Evolutionary conservation across 805 yeast genomes (phyloP), one percentile per base, ranked within the genome.

Genomic region (Barnettozyma sucrosica): DNA sequence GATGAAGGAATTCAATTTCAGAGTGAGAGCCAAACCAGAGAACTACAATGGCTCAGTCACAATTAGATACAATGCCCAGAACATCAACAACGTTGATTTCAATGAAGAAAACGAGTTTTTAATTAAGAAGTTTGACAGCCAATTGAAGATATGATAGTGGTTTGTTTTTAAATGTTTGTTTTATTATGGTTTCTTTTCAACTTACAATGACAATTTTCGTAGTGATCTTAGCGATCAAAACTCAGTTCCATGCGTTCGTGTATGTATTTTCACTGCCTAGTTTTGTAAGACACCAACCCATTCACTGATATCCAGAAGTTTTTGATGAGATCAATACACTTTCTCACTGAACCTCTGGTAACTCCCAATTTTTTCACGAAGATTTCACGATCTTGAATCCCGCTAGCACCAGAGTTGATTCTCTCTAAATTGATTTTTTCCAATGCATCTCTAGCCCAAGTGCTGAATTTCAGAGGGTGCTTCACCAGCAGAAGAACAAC

Each of bases 1-100:
- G 46, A 85, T 85, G 76, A 74, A 77, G 53, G 90, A 88, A 64
- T 87, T 66, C 60, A 75, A 75, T 32, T 84, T 93, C 66, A 79
- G 95, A 66, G 64, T 90, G 45, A 80, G 85, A 59, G 97, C 95
- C 13, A 79, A 82, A 62, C 86, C 80, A 59, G 97, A 93, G 60
- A 80, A 76, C 51, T 93, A 87, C 65, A 85, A 89, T 57, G 96
- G 89, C 45, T 78, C 76, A 41, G 75, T 78, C 26, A 77, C 92
- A 64, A 80, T 87, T 16, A 79, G 97, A 63, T 88, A 83, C 63
- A 83, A 83, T 47, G 86, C 79, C 3, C 69, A 79, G 43, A 73
- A 76, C 14, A 54, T 83, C 24, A 71, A 71, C 44, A 71, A 71
- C 36, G 58, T 86, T 45, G 80, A 83, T 55, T 83, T 64, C 59